Conservation (phyloP, 1,139 yeast genomes). For the Chernovozyma aurita region DNA sequence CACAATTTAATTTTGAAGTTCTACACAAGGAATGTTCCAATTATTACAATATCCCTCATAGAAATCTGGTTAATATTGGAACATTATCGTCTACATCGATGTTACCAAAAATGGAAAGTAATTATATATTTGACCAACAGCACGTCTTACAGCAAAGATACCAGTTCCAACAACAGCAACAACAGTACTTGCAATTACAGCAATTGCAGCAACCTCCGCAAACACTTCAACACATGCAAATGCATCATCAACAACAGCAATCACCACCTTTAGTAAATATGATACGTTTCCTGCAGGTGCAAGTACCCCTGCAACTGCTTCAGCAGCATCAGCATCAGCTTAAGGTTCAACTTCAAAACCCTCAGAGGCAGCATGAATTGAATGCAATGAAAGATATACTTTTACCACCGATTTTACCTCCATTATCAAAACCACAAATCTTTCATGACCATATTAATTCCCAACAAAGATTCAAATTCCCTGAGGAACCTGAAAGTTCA, state of each 20-base stretch:
- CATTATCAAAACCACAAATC: constrained; percentile 1
- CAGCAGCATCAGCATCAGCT: background rate
- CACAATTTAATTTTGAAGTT: constrained; percentile 5
- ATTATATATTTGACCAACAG: constrained; percentile 1
- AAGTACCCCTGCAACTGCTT: background rate
- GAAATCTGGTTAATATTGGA: constrained; percentile 5
- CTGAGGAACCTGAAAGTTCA: background rate
- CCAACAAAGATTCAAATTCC: background rate
- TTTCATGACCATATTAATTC: background rate
- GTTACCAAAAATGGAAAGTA: background rate
- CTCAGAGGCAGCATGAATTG: background rate
- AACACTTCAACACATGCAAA: constrained; percentile 1
- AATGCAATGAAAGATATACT: constrained; percentile 2
- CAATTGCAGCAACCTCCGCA: background rate
- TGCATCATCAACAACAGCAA: background rate
- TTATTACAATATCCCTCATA: constrained; percentile 5
- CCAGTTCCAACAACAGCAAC: background rate
- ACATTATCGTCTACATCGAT: background rate
- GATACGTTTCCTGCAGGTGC: background rate
- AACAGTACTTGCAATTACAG: background rate
- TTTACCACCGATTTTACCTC: constrained; percentile 8
- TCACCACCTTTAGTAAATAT: background rate
- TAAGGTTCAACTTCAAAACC: background rate
- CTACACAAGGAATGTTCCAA: background rate
- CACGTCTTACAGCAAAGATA: background rate